Evolutionary conservation across 129 eudicot genomes (phyloP).

Genomic region (Heracleum sosnowskyi): DNA sequence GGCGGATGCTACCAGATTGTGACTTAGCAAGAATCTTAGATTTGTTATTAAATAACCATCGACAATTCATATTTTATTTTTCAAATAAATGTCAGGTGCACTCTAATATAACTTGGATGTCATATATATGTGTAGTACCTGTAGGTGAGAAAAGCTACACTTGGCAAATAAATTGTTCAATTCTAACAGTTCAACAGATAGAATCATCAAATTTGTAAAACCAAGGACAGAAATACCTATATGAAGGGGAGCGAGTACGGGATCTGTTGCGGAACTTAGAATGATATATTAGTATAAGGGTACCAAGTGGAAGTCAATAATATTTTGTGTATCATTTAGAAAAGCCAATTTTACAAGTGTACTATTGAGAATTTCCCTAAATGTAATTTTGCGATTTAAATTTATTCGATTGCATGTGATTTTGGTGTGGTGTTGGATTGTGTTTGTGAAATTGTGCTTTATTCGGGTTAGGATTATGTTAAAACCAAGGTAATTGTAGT

Average conservation of each 20-base stretch:
- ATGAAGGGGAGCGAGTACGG: slow-evolving; percentile 18
- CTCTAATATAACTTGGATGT: not conserved
- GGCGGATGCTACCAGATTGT: not conserved
- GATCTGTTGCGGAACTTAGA: slow-evolving; percentile 27
- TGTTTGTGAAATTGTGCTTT: no score
- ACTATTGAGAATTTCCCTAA: no score
- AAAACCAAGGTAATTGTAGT: no score
- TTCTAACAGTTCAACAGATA: not conserved
- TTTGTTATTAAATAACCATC: not conserved
- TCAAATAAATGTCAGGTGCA: not conserved
- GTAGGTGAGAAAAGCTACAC: not conserved
- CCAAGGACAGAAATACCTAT: slow-evolving; percentile 21
- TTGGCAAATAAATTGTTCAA: not conserved
- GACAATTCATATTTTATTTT: not conserved
- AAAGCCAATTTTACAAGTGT: no score
- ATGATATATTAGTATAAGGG: no score
- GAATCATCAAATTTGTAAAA: not conserved
- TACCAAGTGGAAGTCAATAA: no score
- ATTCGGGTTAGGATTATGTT: no score
- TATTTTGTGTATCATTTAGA: no score
- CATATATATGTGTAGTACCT: not conserved
- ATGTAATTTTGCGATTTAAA: no score
- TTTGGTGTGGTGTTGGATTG: no score
- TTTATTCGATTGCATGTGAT: no score
- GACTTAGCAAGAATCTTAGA: not conserved